Base-by-base conservation (phyloP, 202 grass and related monocot species). In the Bolboschoenoplectus hybrid region DNA sequence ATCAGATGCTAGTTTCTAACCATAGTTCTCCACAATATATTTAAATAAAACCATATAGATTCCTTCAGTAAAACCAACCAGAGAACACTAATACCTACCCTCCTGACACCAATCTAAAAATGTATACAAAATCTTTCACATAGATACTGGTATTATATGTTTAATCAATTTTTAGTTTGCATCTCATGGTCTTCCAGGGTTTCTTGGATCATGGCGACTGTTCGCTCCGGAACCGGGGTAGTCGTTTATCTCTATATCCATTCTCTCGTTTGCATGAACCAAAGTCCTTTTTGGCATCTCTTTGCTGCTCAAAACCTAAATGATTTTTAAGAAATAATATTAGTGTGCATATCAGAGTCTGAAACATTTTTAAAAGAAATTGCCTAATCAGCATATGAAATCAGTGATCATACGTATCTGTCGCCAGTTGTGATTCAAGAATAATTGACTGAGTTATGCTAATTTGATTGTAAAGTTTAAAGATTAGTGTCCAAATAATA, bases 231-330 rank as follows among this genome's bases (percentile, higher is more conserved):
- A 83, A 4, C 69, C 83, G 0, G 90, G 91, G 82, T 97, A 97
- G 62, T 97, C 94, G 20, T 97, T 86, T 85, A 90, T 87, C 85
- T 97, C 94, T 63, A 97, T 87, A 45, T 12, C 88, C 87, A 94
- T 85, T 89, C 90, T 90, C 82, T 53, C 26, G 34, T 86, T 66
- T 44, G 39, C 50, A 1, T 56, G 38, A 9, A 77, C 74, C 58
- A 50, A 1, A 17, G 14, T 78, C 47, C 72, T 43, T 17, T 40
- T 74, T 13, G 4, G 6, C 69, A 63, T 43, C 44, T 20, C 0
- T 74, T 32, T 43, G 44, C 12, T 62, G 17, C 7, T 3, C n/a
- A 41, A 43, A 85, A 20, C 79, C 87, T 46, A 85, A 13, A 7
- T 5, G 20, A 69, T 41, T 46, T 7, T 74, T 45, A 46, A n/a